Evolutionary conservation across 1,284 basidiomycete genomes (phyloP), one percentile per base, ranked within the genome.

Genomic region (Marasmius tenuissimus): DNA sequence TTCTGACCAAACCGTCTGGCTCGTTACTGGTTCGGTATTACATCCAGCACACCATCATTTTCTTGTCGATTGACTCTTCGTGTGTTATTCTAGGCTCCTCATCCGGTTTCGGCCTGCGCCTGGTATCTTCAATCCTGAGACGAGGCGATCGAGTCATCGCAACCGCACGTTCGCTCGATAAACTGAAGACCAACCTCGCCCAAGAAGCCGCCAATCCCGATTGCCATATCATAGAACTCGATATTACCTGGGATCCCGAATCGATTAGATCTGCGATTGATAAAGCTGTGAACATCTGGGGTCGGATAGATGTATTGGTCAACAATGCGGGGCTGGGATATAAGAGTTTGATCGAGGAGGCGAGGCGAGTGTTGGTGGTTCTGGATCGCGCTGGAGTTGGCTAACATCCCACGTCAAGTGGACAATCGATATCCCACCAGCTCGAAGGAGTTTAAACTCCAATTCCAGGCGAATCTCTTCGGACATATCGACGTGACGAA

Each of bases 251-350:
- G 35, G 76, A 77, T 2, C 73, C 74, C 35, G 70, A 71, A 7
- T 64, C 65, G 10, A 73, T 86, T 18, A 75, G 74, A 61, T 60
- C 57, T 1, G 76, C 72, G 39, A 74, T 80, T 33, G 72, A 77
- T 11, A 62, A 73, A 20, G 82, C 81, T 12, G 72, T 72, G 16
- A 67, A 61, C 10, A 72, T 77, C 7, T 85, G 81, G 82, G 81
- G 80, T n/a, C 70, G 71, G 18, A 77, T 85, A 58, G 82, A 85
- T 63, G 79, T 85, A 1, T 66, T 85, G 11, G 80, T 85, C 14
- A 85, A 85, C 57, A 85, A 85, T 62, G 83, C 82, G n/a, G 83
- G 81, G 0, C 20, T 70, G 58, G 79, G 77, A 1, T 62, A 74
- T 34, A 72, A 75, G 0, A 72, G 74, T 14, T 62, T 82, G 2